These are phyloP conservation scores for Plectranthus barbatus DNA, from an alignment of 257 asterid genomes.

Conservation along the genomic window DNA sequence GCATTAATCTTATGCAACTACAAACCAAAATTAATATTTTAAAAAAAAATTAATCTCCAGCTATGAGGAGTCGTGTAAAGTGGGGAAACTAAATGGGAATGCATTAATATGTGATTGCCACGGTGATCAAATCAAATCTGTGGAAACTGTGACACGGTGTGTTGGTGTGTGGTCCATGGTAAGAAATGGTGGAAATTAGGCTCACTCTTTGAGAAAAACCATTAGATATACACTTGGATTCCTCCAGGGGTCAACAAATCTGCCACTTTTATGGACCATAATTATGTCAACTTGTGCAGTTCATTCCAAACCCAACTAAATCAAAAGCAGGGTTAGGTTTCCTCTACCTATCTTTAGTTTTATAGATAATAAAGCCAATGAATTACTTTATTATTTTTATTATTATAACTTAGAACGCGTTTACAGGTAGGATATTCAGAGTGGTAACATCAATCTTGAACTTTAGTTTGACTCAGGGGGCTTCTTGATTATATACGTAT, in stretches of 20 bases:
- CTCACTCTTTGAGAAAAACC: conserved; percentile 17
- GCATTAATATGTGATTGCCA: conserved; percentile 33
- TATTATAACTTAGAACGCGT: background rate
- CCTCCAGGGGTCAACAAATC: conserved; percentile 1
- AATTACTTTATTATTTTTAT: background rate
- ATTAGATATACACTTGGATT: conserved; percentile 14
- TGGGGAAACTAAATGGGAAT: conserved; percentile 26
- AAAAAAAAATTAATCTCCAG: background rate
- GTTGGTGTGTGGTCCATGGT: conserved; percentile 22
- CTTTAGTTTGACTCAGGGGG: conserved; percentile 1
- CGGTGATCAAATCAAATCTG: conserved; percentile 17
- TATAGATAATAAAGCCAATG: conserved; percentile 15
- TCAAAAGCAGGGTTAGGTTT: conserved; percentile 1
- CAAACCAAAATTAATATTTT: too few relatives aligned
- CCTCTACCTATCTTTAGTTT: background rate
- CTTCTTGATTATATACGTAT: background rate
- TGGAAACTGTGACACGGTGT: background rate
- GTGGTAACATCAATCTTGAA: background rate
- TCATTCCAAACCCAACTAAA: conserved; percentile 4
- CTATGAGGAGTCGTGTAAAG: conserved; percentile 36
- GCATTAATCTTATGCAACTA: too few relatives aligned
- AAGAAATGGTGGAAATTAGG: conserved; percentile 27
- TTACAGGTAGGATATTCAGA: conserved; percentile 6
- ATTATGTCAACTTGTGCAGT: conserved; percentile 17
- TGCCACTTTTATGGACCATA: conserved; percentile 20